Conservation (phyloP, 116 monocot genomes). For the Posidonia oceanica region DNA sequence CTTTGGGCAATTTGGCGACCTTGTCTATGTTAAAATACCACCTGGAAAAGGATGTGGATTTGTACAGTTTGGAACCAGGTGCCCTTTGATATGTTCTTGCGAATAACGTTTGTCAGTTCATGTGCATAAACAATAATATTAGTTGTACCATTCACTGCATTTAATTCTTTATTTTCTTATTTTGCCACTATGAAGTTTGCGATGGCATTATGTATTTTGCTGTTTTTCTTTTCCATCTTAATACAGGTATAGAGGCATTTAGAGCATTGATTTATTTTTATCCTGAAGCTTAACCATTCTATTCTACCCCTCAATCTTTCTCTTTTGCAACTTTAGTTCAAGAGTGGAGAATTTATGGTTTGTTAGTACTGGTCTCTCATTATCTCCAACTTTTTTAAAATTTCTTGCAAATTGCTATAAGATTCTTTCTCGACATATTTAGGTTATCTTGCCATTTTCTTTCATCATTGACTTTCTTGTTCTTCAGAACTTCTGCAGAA, state of each 20-base stretch:
- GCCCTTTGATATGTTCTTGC: not conserved
- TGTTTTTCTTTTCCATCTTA: too few relatives aligned
- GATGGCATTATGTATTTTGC: too few relatives aligned
- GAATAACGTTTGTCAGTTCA: not conserved
- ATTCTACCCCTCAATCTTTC: not conserved
- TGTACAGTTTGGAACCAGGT: conserved; percentile 82
- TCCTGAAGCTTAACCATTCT: not conserved
- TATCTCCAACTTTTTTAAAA: too few relatives aligned
- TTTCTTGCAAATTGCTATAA: too few relatives aligned
- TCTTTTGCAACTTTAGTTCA: not conserved
- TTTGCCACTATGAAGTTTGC: too few relatives aligned
- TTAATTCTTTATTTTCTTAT: too few relatives aligned
- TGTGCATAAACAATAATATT: not conserved
- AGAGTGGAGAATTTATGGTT: too few relatives aligned
- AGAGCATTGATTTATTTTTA: not conserved
- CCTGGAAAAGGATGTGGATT: conserved; percentile 88
- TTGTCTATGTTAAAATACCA: conserved; percentile 75
- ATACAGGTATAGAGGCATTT: not conserved
- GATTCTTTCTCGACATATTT: too few relatives aligned
- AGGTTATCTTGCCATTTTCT: not conserved
- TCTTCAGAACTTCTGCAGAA: conserved; percentile 69
- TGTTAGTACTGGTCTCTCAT: too few relatives aligned
- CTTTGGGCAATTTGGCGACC: conserved; percentile 78
- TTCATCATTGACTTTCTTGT: not conserved
- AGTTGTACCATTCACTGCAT: too few relatives aligned